Base-by-base conservation (phyloP, 306 rosid species). In the Cucumis melo region DNA sequence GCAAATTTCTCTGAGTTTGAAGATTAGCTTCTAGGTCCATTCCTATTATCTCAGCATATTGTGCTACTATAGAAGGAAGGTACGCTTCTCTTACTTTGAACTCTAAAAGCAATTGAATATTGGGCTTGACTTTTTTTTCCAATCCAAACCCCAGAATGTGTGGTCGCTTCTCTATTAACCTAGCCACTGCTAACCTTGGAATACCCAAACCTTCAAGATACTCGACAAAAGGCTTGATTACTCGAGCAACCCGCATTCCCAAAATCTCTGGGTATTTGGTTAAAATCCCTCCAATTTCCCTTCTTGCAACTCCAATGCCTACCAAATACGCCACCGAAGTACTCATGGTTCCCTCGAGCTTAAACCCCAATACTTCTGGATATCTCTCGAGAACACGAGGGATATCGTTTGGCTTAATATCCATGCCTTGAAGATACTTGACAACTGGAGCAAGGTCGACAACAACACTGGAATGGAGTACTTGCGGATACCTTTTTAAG, bases 331-430 rank as follows among this genome's bases (percentile, higher is more conserved):
- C 98, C 73, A 95, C 97, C 0, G 97, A 95, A 4, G 99, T 95
- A 79, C 99, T 95, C 98, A 95, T 92, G 63, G 99, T 95, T 79
- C 99, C 99, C 85, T 95, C 99, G 41, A 95, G 97, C 87, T 92
- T 95, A 83, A 90, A 92, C 38, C 99, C 99, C 39, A 92, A 50
- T 75, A 94, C 82, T 83, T 94, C 97, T 4, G 97, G 99, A 80
- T 92, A 94, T 58, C 82, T 89, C 87, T 94, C 98, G 38, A 94
- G 98, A 78, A 94, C 95, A 16, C 81, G 90, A 19, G 96, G 93
- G 80, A 94, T 67, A 65, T 94, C 98, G 63, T 21, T 74, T 10
- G 86, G 83, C 82, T 86, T 90, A 78, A 92, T 92, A 87, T 92
- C 99, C 99, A 95, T 89, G 80, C 99, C 99, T 50, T 90, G 91